Evolutionary conservation across 257 asterid species (phyloP).

Genomic region (Vinca minor): DNA sequence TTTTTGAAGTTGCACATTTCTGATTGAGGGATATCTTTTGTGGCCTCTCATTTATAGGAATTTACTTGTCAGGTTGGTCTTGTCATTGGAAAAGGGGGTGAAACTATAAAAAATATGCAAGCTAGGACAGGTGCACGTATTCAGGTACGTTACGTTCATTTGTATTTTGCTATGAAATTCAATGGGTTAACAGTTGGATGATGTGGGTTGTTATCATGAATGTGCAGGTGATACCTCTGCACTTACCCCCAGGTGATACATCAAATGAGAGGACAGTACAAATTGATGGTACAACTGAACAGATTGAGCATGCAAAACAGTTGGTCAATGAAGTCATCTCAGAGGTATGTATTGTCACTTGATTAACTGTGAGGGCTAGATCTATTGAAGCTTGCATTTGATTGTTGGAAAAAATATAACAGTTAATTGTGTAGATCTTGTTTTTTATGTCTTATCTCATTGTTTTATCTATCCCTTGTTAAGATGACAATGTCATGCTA

Average conservation of each 20-base stretch:
- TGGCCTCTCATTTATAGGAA: background rate
- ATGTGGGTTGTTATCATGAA: background rate
- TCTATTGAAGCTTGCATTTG: background rate
- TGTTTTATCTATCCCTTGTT: background rate
- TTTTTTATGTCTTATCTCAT: too few relatives aligned
- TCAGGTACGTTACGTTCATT: conserved; percentile 41
- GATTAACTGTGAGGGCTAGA: background rate
- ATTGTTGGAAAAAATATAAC: background rate
- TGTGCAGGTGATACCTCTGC: conserved; percentile 84
- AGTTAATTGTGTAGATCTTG: background rate
- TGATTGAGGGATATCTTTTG: background rate
- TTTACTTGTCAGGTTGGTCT: conserved; percentile 65
- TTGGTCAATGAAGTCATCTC: conserved; percentile 72
- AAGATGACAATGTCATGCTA: background rate
- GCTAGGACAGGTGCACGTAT: conserved; percentile 80
- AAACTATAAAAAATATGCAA: conserved; percentile 88
- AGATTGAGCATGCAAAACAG: conserved; percentile 79
- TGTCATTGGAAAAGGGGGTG: conserved; percentile 97
- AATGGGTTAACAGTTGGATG: background rate
- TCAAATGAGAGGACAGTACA: conserved; percentile 83
- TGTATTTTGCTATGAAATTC: background rate
- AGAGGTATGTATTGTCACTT: conserved; percentile 56
- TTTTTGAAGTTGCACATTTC: background rate
- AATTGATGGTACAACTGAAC: conserved; percentile 81
- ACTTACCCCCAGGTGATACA: conserved; percentile 87